Evolutionary conservation across 225 moss, liverwort and hornwort species (phyloP).

Genomic region (Anthoceros angustus): DNA sequence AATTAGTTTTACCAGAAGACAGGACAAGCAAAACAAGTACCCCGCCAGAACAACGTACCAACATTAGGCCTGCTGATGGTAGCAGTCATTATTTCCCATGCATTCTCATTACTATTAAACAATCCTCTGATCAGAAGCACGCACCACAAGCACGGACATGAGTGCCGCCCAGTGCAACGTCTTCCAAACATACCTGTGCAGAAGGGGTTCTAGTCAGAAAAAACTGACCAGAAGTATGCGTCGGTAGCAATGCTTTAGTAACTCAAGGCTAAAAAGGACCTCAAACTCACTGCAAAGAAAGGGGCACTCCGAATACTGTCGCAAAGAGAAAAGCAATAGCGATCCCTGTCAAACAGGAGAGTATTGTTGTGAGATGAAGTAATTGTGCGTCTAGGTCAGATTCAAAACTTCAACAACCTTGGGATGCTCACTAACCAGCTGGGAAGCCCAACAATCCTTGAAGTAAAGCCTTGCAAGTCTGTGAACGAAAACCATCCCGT

Average conservation of each 20-base stretch:
- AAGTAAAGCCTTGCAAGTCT: constrained; percentile 54
- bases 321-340: constrained; percentile 40
- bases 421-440: constrained; percentile 34
- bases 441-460: constrained; percentile 63
- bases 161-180: constrained; percentile 68
- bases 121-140: constrained; percentile 7
- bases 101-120: not conserved
- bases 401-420: not conserved
- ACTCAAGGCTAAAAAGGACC: constrained; percentile 2
- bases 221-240: not conserved
- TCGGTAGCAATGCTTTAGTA: not conserved
- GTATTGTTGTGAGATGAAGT: constrained; percentile 8
- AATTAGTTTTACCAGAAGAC: no score
- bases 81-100: not conserved
- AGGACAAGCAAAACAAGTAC: not conserved
- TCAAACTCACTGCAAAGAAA: constrained; percentile 39
- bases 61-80: not conserved
- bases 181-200: constrained; percentile 41
- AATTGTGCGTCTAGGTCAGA: not conserved
- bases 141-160: constrained; percentile 60
- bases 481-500: constrained; percentile 8
- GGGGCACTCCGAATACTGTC: constrained; percentile 72
- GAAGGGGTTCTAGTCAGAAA: not conserved
- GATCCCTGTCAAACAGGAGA: constrained; percentile 34
- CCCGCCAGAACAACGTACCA: not conserved